Percentiles rank a stretch among this genome's conserved stretches.
phyloP scores from a whole-genome alignment of 1,139 yeast genomes.

The Saccharomyces hybrid region DNA sequence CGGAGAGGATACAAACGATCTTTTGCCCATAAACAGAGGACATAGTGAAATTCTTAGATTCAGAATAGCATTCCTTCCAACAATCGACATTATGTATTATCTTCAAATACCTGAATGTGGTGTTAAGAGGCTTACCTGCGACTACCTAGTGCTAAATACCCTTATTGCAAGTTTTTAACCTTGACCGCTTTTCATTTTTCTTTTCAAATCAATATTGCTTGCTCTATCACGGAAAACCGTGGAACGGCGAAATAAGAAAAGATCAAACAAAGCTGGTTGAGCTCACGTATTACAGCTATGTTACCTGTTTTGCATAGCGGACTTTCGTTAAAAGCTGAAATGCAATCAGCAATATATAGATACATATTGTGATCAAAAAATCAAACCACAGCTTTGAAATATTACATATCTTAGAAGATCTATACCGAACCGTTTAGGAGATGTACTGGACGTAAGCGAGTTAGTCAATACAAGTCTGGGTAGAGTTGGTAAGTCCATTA shows the following conservation, averaged over 20 bases:
- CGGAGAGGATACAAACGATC: neutral
- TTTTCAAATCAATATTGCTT: neutral
- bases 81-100: neutral
- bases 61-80: neutral
- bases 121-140: neutral
- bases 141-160: neutral
- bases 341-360: neutral
- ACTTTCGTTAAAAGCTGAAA: neutral
- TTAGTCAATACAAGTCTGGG: constrained; percentile 39
- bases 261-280: neutral
- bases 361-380: constrained; percentile 12
- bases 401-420: constrained; percentile 34
- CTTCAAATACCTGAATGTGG: neutral
- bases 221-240: neutral
- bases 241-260: neutral
- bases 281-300: neutral
- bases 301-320: neutral
- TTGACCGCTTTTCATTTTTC: neutral
- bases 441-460: constrained; percentile 28
- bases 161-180: neutral
- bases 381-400: constrained; percentile 35
- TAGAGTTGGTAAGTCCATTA: constrained; percentile 25
- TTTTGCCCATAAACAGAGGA: neutral
- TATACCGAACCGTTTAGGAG: constrained; percentile 36
- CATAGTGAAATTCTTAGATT: neutral